These are phyloP conservation scores for Massariosphaeria phaeospora DNA, from an alignment of 495 filamentous ascomycete genomes.

Conservation along the genomic window DNA sequence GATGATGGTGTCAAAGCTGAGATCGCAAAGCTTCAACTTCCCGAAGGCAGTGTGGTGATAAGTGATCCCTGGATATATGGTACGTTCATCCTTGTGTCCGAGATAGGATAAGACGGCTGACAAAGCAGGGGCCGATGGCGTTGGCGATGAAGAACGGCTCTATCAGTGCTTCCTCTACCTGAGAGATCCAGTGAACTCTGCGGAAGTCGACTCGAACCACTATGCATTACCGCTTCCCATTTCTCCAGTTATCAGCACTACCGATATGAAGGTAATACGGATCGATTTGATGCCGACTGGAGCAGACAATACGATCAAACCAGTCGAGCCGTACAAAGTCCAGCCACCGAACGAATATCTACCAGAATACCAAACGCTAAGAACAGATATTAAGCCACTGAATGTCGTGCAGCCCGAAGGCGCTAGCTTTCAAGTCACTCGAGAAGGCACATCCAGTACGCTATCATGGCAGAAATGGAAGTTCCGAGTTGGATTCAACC, in stretches of 20 bases:
- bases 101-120: not conserved
- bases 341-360: slow-evolving; percentile 66
- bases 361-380: slow-evolving; percentile 61
- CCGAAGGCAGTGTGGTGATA: slow-evolving; percentile 56
- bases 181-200: slow-evolving; percentile 51
- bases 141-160: slow-evolving; percentile 56
- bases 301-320: slow-evolving; percentile 54
- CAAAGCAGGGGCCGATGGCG: slow-evolving; percentile 52
- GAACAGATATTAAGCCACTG: slow-evolving; percentile 65
- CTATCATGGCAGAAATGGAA: slow-evolving; percentile 68
- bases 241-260: slow-evolving; percentile 67
- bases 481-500: slow-evolving; percentile 70
- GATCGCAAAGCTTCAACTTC: slow-evolving; percentile 60
- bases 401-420: slow-evolving; percentile 74
- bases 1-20: slow-evolving; percentile 57
- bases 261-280: slow-evolving; percentile 59
- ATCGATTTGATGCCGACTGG: slow-evolving; percentile 59
- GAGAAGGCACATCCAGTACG: slow-evolving; percentile 41
- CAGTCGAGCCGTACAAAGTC: slow-evolving; percentile 52
- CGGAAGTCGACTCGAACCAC: slow-evolving; percentile 64
- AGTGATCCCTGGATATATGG: slow-evolving; percentile 71
- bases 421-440: slow-evolving; percentile 58
- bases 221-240: slow-evolving; percentile 75
- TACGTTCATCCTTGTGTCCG: slow-evolving; percentile 30
- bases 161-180: slow-evolving; percentile 67